Percentiles rank a stretch among this genome's conserved stretches.
Conservation (phyloP, 202 grass and related monocot species). For the Setaria italica region DNA sequence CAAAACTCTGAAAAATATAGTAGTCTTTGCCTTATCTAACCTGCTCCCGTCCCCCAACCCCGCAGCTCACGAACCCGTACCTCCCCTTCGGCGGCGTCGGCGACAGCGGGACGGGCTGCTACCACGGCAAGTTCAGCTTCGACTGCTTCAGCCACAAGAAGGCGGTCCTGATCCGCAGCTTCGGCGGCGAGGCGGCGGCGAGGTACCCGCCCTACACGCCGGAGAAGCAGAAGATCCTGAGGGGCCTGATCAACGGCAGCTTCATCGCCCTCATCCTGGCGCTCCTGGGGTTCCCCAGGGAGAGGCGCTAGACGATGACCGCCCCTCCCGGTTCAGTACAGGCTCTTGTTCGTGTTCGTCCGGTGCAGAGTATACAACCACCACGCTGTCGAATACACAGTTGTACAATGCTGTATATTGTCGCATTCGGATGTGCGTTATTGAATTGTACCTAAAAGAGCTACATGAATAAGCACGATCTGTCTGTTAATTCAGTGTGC, state of each 20-base stretch:
- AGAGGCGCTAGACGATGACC: slow-evolving; percentile 26
- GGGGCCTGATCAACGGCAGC: slow-evolving; percentile 74
- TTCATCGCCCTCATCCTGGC: slow-evolving; percentile 72
- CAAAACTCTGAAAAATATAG: background rate
- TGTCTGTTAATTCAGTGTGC: background rate
- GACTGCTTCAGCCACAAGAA: slow-evolving; percentile 93
- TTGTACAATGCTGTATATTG: background rate
- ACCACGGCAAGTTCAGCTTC: slow-evolving; percentile 92
- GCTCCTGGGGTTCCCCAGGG: slow-evolving; percentile 63
- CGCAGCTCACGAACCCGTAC: slow-evolving; percentile 68
- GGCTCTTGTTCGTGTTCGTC: background rate
- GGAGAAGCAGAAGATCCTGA: slow-evolving; percentile 76
- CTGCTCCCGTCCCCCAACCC: background rate
- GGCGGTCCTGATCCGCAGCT: slow-evolving; percentile 66
- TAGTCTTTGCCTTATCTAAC: background rate
- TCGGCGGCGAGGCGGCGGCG: slow-evolving; percentile 51
- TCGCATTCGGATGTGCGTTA: background rate
- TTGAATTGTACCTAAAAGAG: slow-evolving; percentile 2
- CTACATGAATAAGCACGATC: slow-evolving; percentile 3
- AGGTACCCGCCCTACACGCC: slow-evolving; percentile 87
- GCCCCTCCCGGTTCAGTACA: background rate
- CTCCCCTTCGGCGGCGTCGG: slow-evolving; percentile 87
- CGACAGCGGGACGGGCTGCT: slow-evolving; percentile 79
- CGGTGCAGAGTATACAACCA: slow-evolving; percentile 8
- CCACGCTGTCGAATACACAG: background rate